Percentiles rank a stretch among this genome's conserved stretches.
phyloP scores from a whole-genome alignment of 1,284 basidiomycete genomes.

The Malassezia slooffiae region DNA sequence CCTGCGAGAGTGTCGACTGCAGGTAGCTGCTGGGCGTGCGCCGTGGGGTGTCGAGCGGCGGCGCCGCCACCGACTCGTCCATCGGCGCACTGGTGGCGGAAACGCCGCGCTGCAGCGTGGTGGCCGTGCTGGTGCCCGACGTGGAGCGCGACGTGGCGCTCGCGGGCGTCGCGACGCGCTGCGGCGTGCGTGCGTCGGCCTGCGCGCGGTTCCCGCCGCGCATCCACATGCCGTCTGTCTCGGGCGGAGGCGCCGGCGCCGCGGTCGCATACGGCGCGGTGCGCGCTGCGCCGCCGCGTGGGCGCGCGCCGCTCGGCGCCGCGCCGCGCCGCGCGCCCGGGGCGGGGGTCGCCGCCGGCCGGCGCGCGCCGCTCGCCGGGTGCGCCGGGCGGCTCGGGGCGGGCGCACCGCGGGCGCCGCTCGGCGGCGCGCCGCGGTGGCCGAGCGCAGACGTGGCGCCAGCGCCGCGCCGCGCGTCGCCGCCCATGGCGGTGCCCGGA shows the following conservation, averaged over 20 bases:
- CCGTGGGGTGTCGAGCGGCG: neutral
- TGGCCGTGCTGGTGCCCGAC: too few species aligned
- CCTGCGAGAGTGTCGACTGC: constrained; percentile 2
- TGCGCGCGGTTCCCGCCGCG: too few species aligned
- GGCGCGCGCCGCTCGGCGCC: neutral
- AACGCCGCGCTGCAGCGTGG: neutral
- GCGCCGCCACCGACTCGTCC: neutral
- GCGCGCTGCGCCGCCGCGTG: neutral
- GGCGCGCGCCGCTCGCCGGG: neutral
- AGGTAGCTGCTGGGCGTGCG: constrained; percentile 12
- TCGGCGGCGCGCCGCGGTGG: too few species aligned
- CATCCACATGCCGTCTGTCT: constrained; percentile 1
- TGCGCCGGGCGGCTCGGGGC: too few species aligned
- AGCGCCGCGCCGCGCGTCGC: too few species aligned
- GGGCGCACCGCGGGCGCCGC: too few species aligned
- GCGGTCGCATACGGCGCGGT: neutral
- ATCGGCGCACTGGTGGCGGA: neutral
- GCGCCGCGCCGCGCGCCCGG: neutral
- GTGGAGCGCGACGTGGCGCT: neutral
- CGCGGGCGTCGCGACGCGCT: neutral
- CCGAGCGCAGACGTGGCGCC: too few species aligned
- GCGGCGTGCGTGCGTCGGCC: too few species aligned
- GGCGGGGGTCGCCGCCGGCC: too few species aligned
- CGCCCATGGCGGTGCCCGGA: too few species aligned
- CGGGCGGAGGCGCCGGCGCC: too few species aligned